phyloP scores from a whole-genome alignment of 352 stramenopile genomes.

The Phytopythium vexans region DNA sequence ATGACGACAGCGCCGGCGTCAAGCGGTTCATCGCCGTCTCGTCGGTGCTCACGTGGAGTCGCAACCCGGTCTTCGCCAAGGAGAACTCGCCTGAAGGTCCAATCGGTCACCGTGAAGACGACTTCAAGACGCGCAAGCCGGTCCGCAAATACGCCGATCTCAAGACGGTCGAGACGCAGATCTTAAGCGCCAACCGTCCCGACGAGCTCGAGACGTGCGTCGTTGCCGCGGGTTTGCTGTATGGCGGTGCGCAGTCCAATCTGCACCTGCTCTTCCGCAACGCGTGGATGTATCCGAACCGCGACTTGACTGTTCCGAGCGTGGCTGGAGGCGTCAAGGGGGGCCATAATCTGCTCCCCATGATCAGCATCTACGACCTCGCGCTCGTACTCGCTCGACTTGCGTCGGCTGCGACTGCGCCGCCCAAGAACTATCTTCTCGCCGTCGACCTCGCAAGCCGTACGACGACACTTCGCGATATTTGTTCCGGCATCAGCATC shows the following conservation, averaged over 20 bases:
- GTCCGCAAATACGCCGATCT: slow-evolving; percentile 66
- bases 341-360: slow-evolving; percentile 72
- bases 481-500: slow-evolving; percentile 58
- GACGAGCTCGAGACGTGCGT: slow-evolving; percentile 75
- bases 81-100: slow-evolving; percentile 14
- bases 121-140: slow-evolving; percentile 78
- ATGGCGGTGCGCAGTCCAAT: slow-evolving; percentile 68
- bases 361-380: slow-evolving; percentile 84
- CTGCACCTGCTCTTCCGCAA: slow-evolving; percentile 68
- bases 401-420: slow-evolving; percentile 14
- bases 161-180: slow-evolving; percentile 82
- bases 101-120: slow-evolving; percentile 55
- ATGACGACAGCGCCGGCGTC: slow-evolving; percentile 21
- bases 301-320: slow-evolving; percentile 56
- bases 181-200: slow-evolving; percentile 58
- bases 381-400: slow-evolving; percentile 48
- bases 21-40: slow-evolving; percentile 78
- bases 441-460: slow-evolving; percentile 57
- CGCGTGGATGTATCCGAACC: slow-evolving; percentile 64
- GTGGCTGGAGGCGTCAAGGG: slow-evolving; percentile 28
- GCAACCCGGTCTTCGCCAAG: slow-evolving; percentile 53
- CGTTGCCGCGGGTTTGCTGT: slow-evolving; percentile 69
- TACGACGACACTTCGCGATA: slow-evolving; percentile 51
- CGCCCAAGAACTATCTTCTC: slow-evolving; percentile 62
- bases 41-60: slow-evolving; percentile 78